Evolutionary conservation across 2,329 filamentous ascomycete genomes (phyloP), one percentile per base, ranked within the genome.

Genomic region (Pseudocercospora crystallina): DNA sequence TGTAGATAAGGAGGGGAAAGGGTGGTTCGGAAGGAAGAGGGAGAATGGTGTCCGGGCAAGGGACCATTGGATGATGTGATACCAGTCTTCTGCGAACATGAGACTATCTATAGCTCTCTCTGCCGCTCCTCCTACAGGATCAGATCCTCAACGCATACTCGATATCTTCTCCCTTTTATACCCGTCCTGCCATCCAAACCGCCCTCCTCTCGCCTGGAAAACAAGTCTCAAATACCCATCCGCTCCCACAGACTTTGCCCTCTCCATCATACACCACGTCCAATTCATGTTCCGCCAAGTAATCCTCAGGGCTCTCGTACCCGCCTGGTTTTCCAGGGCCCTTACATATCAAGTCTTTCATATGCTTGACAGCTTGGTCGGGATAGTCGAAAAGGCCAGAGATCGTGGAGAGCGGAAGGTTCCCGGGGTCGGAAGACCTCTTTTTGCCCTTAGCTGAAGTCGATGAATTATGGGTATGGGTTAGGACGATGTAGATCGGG

Each of bases 401-500:
- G 14, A 47, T 39, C 35, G 17, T 33, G 2, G 12, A 40, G 2
- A 47, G 35, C 33, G 44, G 7, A 14, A 33, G 36, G 3, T 5
- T 8, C 5, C 13, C 26, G 9, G 14, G 33, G 10, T 30, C 15
- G n/a, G n/a, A n/a, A n/a, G n/a, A n/a, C n/a, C n/a, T n/a, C n/a
- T n/a, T n/a, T n/a, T n/a, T n/a, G n/a, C n/a, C n/a, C 7, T 26
- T 26, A 26, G 20, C 3, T 26, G 20, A 4, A 7, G 20, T 4
- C 7, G 20, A 26, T 15, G 29, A 11, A 26, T 33, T 8, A 35
- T 30, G 40, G 8, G 13, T 47, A 32, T 47, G 44, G n/a, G 44
- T 47, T 30, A 47, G 12, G 35, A 47, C 44, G 44, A 47, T 47
- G 26, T 32, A 47, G 29, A 47, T 17, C n/a, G 8, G 9, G 20